Evolutionary conservation across 768 basidiomycete species (phyloP).

Genomic region (Russula earlei): DNA sequence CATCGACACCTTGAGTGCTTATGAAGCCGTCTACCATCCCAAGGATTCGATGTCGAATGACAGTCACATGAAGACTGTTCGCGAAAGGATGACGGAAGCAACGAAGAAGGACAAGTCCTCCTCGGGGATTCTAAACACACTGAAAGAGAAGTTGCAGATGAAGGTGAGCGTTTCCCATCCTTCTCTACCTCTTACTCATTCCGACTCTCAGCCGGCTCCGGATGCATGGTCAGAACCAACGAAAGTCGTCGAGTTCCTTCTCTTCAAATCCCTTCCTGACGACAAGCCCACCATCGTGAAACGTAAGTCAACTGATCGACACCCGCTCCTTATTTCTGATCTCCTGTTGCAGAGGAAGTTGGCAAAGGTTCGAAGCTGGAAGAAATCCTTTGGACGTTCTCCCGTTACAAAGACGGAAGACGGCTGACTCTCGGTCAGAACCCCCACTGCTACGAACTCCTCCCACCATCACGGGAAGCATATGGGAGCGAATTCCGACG

Average conservation of each 20-base stretch:
- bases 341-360: background rate
- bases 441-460: constrained; percentile 4
- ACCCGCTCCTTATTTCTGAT: background rate
- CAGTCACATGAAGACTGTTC: background rate
- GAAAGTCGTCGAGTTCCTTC: background rate
- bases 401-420: background rate
- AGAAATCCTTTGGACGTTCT: constrained; percentile 17
- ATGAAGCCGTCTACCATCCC: background rate
- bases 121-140: background rate
- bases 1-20: background rate
- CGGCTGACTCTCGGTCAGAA: constrained; percentile 8
- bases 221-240: background rate
- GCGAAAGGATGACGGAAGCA: background rate
- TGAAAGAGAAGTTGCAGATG: background rate
- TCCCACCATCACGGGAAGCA: background rate
- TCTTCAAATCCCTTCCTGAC: constrained; percentile 1
- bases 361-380: background rate
- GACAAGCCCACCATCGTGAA: background rate
- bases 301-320: background rate
- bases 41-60: background rate
- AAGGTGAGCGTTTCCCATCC: background rate
- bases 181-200: no score
- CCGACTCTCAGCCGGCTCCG: background rate
- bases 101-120: background rate
- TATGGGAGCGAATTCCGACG: background rate